phyloP scores from a whole-genome alignment of 2,329 filamentous ascomycete species.

The Aspergillus hortae region DNA sequence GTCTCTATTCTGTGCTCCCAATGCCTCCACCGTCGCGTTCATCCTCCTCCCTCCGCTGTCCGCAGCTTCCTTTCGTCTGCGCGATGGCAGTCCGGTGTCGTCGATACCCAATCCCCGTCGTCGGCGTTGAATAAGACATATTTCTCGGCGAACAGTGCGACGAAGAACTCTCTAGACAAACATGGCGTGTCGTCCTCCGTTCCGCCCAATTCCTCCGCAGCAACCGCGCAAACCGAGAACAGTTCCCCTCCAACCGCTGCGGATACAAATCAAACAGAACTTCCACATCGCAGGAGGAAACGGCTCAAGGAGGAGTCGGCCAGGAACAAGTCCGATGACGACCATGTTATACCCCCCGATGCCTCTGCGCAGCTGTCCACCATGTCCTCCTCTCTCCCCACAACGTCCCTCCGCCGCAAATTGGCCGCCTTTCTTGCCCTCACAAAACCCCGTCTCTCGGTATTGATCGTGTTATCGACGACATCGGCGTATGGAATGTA shows the following conservation, averaged over 20 bases:
- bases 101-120: conserved; percentile 24
- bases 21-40: conserved; percentile 27
- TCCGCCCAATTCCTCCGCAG: conserved; percentile 18
- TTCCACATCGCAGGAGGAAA: conserved; percentile 43
- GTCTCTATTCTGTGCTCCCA: conserved; percentile 28
- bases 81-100: conserved; percentile 26
- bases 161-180: conserved; percentile 16
- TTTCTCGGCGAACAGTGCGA: conserved; percentile 35
- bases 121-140: conserved; percentile 34
- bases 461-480: conserved; percentile 85
- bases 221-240: conserved; percentile 15
- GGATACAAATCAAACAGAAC: conserved; percentile 25
- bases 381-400: conserved; percentile 55
- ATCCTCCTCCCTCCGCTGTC: conserved; percentile 16
- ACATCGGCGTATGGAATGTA: conserved; percentile 91
- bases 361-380: conserved; percentile 59
- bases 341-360: conserved; percentile 50
- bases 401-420: conserved; percentile 59
- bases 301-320: conserved; percentile 34
- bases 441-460: conserved; percentile 90
- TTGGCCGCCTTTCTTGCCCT: conserved; percentile 82
- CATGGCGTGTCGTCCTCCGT: conserved; percentile 26
- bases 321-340: conserved; percentile 21
- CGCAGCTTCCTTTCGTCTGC: conserved; percentile 32
- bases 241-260: conserved; percentile 17